Evolutionary conservation across 2,329 filamentous ascomycete species (phyloP).

Genomic region (Alternaria consortialis): DNA sequence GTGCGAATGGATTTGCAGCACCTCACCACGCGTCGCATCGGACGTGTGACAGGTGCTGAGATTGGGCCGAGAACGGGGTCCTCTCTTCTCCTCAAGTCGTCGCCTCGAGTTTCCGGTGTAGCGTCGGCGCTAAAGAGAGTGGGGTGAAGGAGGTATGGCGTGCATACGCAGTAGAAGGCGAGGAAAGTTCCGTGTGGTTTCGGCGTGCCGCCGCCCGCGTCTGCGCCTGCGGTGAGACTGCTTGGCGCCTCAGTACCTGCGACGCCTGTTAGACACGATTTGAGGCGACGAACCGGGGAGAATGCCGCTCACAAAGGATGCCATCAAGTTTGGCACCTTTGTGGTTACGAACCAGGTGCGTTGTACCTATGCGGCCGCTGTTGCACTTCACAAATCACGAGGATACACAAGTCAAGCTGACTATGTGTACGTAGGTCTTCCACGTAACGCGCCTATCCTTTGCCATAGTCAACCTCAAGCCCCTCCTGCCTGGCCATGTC

Average conservation of each 20-base stretch:
- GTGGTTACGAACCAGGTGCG: conserved; percentile 56
- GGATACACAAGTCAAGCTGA: background rate
- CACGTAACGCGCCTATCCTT: conserved; percentile 80
- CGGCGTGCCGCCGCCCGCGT: conserved; percentile 11
- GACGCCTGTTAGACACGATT: conserved; percentile 7
- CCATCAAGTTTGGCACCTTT: conserved; percentile 56
- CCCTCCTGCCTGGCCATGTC: conserved; percentile 90
- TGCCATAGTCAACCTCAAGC: conserved; percentile 94
- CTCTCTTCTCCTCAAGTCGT: conserved; percentile 1
- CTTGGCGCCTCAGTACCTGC: conserved; percentile 14
- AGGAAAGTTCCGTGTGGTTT: conserved; percentile 24
- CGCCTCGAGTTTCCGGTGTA: conserved; percentile 6
- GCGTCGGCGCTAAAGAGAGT: conserved; percentile 3
- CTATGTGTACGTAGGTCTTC: conserved; percentile 73
- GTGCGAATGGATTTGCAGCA: conserved; percentile 31
- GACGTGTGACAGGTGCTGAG: conserved; percentile 23
- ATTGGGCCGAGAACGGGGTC: conserved; percentile 17
- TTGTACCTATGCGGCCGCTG: background rate
- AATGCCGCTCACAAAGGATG: conserved; percentile 53
- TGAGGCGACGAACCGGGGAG: background rate
- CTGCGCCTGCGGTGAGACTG: conserved; percentile 2
- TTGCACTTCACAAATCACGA: background rate
- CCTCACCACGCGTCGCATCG: conserved; percentile 20
- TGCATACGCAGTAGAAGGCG: conserved; percentile 12
- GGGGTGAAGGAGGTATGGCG: conserved; percentile 5